phyloP scores from a whole-genome alignment of 2,329 filamentous ascomycete genomes.

The Hypoxylon sp. region DNA sequence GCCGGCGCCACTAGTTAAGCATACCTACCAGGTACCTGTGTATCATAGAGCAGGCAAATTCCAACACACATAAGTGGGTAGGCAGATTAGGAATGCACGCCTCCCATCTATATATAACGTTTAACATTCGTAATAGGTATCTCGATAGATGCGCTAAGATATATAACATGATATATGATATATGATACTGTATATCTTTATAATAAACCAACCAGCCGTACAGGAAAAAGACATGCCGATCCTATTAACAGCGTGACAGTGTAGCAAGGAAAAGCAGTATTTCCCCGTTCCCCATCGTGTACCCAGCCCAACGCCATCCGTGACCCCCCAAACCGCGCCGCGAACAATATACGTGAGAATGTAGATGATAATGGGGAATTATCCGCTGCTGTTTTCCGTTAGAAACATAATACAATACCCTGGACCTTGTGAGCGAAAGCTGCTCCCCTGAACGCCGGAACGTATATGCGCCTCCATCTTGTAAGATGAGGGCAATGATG shows the following conservation, averaged over 20 bases:
- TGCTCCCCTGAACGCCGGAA: conserved; percentile 37
- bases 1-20: neutral
- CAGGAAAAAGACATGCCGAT: conserved; percentile 5
- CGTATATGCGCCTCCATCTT: conserved; percentile 34
- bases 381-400: conserved; percentile 13
- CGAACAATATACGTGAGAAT: conserved; percentile 1
- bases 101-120: conserved; percentile 1
- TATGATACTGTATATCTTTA: conserved; percentile 17
- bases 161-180: conserved; percentile 8
- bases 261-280: neutral
- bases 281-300: conserved; percentile 5
- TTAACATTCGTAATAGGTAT: conserved; percentile 16
- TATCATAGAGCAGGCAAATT: neutral
- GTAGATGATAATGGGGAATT: conserved; percentile 4
- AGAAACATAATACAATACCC: conserved; percentile 16
- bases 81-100: neutral
- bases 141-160: conserved; percentile 21
- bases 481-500: conserved; percentile 26
- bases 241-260: conserved; percentile 21
- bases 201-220: neutral
- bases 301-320: conserved; percentile 16
- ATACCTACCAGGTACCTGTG: too few relatives aligned
- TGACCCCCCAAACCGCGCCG: conserved; percentile 7
- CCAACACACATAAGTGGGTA: neutral
- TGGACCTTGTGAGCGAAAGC: conserved; percentile 15